Base-by-base conservation (phyloP, 192 early-diverging fungal species). In the Rhizophagus prolifer region DNA sequence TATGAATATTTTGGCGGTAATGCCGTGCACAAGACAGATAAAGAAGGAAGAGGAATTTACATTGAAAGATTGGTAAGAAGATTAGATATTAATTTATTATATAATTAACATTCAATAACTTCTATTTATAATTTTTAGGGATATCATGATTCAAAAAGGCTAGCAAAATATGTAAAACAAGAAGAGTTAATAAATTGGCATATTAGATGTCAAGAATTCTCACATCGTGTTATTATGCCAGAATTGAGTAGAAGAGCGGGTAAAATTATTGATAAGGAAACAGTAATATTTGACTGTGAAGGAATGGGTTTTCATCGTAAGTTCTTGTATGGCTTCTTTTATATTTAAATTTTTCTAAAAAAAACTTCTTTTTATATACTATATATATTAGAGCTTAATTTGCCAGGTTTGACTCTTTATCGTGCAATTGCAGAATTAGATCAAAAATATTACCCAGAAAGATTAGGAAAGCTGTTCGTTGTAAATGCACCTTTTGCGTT, bases 361-460 rank as follows among this genome's bases (percentile, higher is more conserved):
- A 26, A 70, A n/a, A 26, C 23, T 58, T 70, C 9, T 34, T 31
- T 50, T 30, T 6, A 19, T 58, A 72, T 62, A 31, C n/a, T 38
- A 38, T 38, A 38, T 58, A 21, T 26, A 72, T 6, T 79, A 89
- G 88, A 89, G 44, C 77, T 89, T 62, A 88, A 93, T 70, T 82
- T 90, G 78, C 90, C 90, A 61, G 91, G 88, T 13, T 80, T 93
- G 58, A 87, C 90, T 47, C 89, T 91, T 82, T 81, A 91, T 63
- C 84, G 90, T 54, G 87, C 90, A 74, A 89, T 97, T 65, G 88
- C 93, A 31, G 87, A 92, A 60, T 91, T 92, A 81, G 95, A 96
- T 78, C 95, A 97, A 79, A 92, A 95, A 72, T 93, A 95, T 79
- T 98, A 98, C 77, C 97, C 97, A 16, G 97, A 97, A 82, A 94